Percentiles rank a stretch among this genome's conserved stretches.
Conservation (phyloP, 257 asterid genomes). For the Haberlea rhodopensis region DNA sequence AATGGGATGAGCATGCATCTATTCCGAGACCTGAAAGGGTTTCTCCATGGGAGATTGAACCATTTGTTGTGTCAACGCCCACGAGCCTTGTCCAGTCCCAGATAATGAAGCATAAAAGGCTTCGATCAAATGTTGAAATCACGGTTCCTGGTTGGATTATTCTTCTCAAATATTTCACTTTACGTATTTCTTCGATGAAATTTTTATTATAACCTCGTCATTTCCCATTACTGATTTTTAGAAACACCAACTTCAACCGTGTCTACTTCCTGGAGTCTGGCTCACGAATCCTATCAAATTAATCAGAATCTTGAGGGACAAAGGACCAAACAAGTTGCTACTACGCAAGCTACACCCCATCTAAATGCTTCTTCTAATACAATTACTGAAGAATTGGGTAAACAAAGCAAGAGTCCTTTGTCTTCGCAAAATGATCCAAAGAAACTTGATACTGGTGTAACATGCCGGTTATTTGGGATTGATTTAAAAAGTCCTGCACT, state of each 20-base stretch:
- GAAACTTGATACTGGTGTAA: constrained; percentile 43
- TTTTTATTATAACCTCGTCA: constrained; percentile 12
- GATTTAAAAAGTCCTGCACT: constrained; percentile 61
- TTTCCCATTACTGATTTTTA: constrained; percentile 24
- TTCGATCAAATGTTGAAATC: constrained; percentile 43
- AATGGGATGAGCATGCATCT: constrained; percentile 77
- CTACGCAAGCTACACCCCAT: constrained; percentile 29
- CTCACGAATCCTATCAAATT: constrained; percentile 35
- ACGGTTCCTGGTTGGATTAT: constrained; percentile 44
- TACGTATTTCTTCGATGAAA: neutral
- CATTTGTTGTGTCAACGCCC: constrained; percentile 52
- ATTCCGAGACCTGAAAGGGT: constrained; percentile 65
- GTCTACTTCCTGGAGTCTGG: constrained; percentile 57
- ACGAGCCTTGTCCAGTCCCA: constrained; percentile 38
- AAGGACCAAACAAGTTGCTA: constrained; percentile 25
- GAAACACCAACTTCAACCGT: constrained; percentile 46
- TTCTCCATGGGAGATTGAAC: constrained; percentile 88
- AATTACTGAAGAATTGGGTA: constrained; percentile 44
- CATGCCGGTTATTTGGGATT: constrained; percentile 80
- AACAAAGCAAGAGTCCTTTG: constrained; percentile 29
- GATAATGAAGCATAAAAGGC: constrained; percentile 50
- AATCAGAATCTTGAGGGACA: constrained; percentile 36
- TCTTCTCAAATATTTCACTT: neutral
- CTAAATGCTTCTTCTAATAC: constrained; percentile 37
- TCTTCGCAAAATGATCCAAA: constrained; percentile 38